Evolutionary conservation across 495 filamentous ascomycete genomes (phyloP).

Genomic region (Pseudoneurospora amorphoporcata): DNA sequence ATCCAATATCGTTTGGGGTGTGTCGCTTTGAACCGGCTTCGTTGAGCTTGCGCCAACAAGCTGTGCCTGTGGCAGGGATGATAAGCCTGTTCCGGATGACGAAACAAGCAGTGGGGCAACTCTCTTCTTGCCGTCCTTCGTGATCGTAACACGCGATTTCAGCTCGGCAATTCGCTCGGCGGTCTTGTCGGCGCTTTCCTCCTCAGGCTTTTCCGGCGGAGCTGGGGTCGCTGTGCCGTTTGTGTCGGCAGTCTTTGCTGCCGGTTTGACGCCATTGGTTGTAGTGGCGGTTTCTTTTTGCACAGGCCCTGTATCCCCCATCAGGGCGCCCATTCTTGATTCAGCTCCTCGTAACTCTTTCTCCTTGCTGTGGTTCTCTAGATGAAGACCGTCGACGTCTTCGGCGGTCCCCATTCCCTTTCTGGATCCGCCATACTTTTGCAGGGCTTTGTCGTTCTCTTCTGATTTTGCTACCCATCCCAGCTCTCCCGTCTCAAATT

Average conservation of each 20-base stretch:
- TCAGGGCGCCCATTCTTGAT: constrained; percentile 91
- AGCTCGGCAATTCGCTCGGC: constrained; percentile 61
- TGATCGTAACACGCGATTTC: constrained; percentile 85
- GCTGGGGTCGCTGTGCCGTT: constrained; percentile 25
- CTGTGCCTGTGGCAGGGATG: constrained; percentile 77
- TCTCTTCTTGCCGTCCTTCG: constrained; percentile 94
- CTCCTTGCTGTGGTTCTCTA: constrained; percentile 87
- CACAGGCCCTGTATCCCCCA: constrained; percentile 62
- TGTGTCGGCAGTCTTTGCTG: constrained; percentile 23
- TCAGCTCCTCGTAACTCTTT: constrained; percentile 82
- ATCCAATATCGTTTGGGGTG: constrained; percentile 78
- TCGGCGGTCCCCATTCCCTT: constrained; percentile 83
- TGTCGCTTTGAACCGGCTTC: constrained; percentile 52
- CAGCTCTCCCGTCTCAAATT: constrained; percentile 38
- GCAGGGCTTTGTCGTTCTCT: constrained; percentile 84
- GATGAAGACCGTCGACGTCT: constrained; percentile 70
- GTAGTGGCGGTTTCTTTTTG: constrained; percentile 21
- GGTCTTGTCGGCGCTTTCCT: constrained; percentile 45
- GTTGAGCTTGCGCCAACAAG: constrained; percentile 61
- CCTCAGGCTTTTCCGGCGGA: constrained; percentile 21
- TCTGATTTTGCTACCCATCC: constrained; percentile 51
- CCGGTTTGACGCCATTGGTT: constrained; percentile 34
- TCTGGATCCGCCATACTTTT: constrained; percentile 82
- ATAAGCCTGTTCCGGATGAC: constrained; percentile 67
- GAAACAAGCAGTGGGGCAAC: constrained; percentile 89